These are phyloP conservation scores for Leccinum aurantiacum DNA, from an alignment of 768 basidiomycete genomes.

Conservation along the genomic window DNA sequence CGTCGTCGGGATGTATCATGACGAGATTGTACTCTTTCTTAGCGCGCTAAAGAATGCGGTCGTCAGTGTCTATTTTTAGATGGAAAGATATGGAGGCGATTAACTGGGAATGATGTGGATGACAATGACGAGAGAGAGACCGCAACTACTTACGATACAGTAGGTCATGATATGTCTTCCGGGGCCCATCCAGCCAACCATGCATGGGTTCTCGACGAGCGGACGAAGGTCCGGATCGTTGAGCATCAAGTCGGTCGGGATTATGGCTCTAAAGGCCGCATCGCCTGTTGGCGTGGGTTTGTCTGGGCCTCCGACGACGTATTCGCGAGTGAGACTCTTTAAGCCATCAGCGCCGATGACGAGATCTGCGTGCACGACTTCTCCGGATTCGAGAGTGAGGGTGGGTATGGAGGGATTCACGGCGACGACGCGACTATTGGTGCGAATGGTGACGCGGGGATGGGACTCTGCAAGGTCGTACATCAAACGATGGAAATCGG, in stretches of 20 bases:
- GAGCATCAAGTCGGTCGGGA: conserved; percentile 46
- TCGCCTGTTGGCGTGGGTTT: conserved; percentile 58
- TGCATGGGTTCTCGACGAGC: conserved; percentile 51
- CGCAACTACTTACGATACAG: conserved; percentile 37
- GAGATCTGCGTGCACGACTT: conserved; percentile 43
- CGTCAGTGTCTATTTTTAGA: not conserved
- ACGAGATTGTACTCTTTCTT: conserved; percentile 48
- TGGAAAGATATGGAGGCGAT: not conserved
- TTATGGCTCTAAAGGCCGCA: conserved; percentile 57
- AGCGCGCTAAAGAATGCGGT: conserved; percentile 23
- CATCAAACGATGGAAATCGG: conserved; percentile 46
- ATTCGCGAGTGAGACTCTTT: conserved; percentile 49
- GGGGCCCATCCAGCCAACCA: conserved; percentile 63
- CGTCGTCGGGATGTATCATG: conserved; percentile 40
- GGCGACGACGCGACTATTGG: conserved; percentile 37
- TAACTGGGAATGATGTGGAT: not conserved
- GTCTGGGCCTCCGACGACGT: conserved; percentile 48
- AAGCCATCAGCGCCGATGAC: conserved; percentile 54
- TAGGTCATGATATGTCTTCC: conserved; percentile 46
- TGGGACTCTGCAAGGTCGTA: conserved; percentile 37
- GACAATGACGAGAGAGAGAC: too few relatives aligned
- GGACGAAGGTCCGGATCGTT: conserved; percentile 50
- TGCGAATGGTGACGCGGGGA: conserved; percentile 34
- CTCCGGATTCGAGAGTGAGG: conserved; percentile 43
- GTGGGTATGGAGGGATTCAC: conserved; percentile 33